A percentile compares a stretch with the other conserved stretches of the same genome.
phyloP scores from a whole-genome alignment of 139 green algal genomes.

The Chlorella sp. region DNA sequence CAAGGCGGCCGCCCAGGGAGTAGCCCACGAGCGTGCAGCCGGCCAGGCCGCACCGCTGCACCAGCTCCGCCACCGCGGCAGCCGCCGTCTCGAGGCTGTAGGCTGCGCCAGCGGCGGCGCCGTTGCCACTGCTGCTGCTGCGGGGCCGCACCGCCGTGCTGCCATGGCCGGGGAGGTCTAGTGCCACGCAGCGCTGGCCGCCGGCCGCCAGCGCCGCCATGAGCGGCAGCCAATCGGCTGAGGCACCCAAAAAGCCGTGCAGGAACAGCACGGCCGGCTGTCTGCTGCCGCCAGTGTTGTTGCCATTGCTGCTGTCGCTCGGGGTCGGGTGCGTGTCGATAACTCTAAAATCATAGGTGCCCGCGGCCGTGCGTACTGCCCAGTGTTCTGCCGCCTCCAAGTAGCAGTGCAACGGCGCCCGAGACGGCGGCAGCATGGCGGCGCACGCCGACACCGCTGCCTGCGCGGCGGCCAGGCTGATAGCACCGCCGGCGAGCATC shows the following conservation, averaged over 20 bases:
- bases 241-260: constrained; percentile 84
- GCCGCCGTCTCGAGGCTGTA: constrained; percentile 45
- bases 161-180: constrained; percentile 85
- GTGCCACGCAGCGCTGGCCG: constrained; percentile 56
- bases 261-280: constrained; percentile 67
- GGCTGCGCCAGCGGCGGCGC: too few relatives aligned
- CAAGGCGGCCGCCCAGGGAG: constrained; percentile 79
- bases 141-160: constrained; percentile 17
- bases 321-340: not conserved
- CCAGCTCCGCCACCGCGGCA: constrained; percentile 33
- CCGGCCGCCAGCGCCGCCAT: constrained; percentile 52
- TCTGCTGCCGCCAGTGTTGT: not conserved
- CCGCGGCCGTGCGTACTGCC: not conserved
- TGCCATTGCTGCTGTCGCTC: not conserved
- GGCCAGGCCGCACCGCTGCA: constrained; percentile 21
- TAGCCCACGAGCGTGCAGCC: constrained; percentile 75
- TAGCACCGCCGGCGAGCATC: not conserved
- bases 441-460: too few relatives aligned
- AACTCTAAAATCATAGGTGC: constrained; percentile 21
- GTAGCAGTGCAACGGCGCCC: not conserved
- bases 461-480: not conserved
- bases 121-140: not conserved
- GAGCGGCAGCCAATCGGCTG: constrained; percentile 72
- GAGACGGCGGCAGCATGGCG: too few relatives aligned
- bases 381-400: not conserved